Conservation (phyloP, 495 filamentous ascomycete genomes). For the Xylaria nigripes region DNA sequence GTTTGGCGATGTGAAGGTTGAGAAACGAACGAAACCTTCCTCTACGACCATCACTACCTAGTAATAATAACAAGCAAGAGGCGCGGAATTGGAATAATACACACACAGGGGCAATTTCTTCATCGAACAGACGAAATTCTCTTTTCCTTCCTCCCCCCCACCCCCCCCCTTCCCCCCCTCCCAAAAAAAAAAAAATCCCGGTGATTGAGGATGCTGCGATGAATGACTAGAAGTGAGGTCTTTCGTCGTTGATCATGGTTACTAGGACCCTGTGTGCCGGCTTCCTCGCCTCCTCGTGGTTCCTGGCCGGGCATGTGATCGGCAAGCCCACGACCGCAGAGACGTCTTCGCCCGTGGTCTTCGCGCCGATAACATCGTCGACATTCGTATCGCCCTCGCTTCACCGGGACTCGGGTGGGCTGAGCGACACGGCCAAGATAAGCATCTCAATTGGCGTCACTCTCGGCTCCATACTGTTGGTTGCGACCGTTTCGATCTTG, state of each 20-base stretch:
- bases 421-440: conserved; percentile 19
- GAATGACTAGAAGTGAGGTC: background rate
- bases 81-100: background rate
- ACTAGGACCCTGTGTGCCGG: background rate
- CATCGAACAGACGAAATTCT: background rate
- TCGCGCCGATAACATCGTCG: background rate
- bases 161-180: too few species aligned
- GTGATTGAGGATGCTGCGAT: background rate
- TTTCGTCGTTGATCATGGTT: conserved; percentile 4
- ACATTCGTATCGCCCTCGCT: conserved; percentile 2
- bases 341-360: background rate
- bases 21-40: background rate
- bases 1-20: background rate
- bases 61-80: background rate
- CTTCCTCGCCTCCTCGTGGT: conserved; percentile 1
- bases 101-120: too few species aligned
- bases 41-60: background rate
- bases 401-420: background rate
- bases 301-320: background rate
- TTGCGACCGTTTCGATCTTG: conserved; percentile 12
- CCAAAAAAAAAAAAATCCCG: too few species aligned
- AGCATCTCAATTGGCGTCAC: conserved; percentile 21
- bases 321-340: background rate
- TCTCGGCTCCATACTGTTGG: conserved; percentile 16
- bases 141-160: too few species aligned